Base-by-base conservation (phyloP, 441 rosid species). In the Omphalea diandra region DNA sequence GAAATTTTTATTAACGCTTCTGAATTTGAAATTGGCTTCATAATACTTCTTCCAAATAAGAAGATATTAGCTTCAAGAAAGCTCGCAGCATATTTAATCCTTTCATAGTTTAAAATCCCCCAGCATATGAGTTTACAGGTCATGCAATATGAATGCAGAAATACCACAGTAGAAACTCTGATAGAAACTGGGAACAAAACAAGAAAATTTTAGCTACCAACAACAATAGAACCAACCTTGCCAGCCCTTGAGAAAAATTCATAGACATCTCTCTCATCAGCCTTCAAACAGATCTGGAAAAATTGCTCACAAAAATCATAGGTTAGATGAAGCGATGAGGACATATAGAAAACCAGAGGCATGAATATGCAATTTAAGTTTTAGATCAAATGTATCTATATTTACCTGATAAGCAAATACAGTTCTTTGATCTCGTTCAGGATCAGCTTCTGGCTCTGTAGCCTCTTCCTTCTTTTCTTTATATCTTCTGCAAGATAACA, bases 391-490 rank as follows among this genome's bases (percentile, higher is more conserved):
- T 20, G 11, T 6, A 7, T 44, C 41, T 33, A 6, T 18, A 60
- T 12, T 75, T 68, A 96, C 99, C 96, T 96, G 99, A 86, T 93
- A 93, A 31, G 97, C 97, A 84, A 93, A 93, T 36, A 96, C 99
- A 38, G 99, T 93, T 79, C 98, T 91, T 85, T 96, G 99, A 80
- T 96, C 99, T 62, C 98, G 87, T 77, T 96, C 99, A 70, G 99
- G 98, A 86, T 96, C 98, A 79, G 82, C 94, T 82, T 89, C 98
- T 63, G 97, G 93, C 77, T 93, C 98, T 36, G 50, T 79, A 59
- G n/a, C 84, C 31, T 92, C 94, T 80, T 93, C 97, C 75, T 88
- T 96, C 76, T 87, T 93, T 54, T 94, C 97, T 77, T 83, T 92
- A 63, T 81, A 83, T 75, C 91, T 82, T 83, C 98, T 96, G 87